Base-by-base conservation (phyloP, 176 grass and related monocot genomes). In the Musa schizocarpa region DNA sequence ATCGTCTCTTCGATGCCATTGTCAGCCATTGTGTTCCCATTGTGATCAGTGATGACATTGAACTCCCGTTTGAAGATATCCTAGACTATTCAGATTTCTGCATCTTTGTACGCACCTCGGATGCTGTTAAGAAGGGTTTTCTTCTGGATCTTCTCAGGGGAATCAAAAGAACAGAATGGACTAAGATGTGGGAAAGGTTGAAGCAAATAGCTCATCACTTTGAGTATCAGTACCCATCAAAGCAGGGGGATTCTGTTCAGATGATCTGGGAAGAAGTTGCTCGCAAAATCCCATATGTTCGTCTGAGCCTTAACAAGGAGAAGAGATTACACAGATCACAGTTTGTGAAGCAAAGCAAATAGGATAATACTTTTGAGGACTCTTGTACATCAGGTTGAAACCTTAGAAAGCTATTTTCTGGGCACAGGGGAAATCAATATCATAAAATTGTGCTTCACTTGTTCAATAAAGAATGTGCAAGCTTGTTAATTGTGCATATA, bases 11-110 rank as follows among this genome's bases (percentile, higher is more conserved):
- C 72, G 92, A 96, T 69, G 87, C 92, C 68, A 88, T 96, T 1
- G 87, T 82, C 29, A 87, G 77, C 79, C 92, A 92, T 66, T 96
- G 92, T 75, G 83, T 96, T 1, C 92, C 92, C 0, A 83, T 96
- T 2, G 49, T 96, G 25, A 69, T 96, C 55, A 92, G 92, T 77
- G 89, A 96, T 68, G 83, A 92, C 65, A 92, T 96, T 43, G 89
- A 96, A 81, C 84, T 92, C 48, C 92, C 92, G 0, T 96, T 89
- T 10, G 87, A 96, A 78, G 92, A 96, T 83, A 79, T 84, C 61
- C 65, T 96, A n/a, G 92, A 96, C 81, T 96, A 96, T 69, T 86
- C 82, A 0, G 89, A 90, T 74, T 96, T 96, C 71, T 96, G 85
- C 80, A 64, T 96, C 13, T 96, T 96, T 82, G 85, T 96, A 56